Percentiles rank a stretch among this genome's conserved stretches.
phyloP scores from a whole-genome alignment of 2,329 filamentous ascomycete species.

The Alternaria sp. region DNA sequence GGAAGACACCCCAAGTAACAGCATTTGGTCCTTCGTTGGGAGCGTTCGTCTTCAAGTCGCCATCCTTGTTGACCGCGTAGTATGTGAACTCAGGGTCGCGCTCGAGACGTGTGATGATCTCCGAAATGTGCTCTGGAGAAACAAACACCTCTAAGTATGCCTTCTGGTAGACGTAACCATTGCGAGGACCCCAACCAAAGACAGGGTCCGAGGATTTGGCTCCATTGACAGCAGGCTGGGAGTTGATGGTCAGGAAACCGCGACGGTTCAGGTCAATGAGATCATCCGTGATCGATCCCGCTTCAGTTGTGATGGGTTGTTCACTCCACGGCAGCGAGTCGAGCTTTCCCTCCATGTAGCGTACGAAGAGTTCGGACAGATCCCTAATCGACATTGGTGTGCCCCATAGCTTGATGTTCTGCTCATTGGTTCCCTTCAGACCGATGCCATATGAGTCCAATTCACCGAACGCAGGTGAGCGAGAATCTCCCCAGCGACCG shows the following conservation, averaged over 20 bases:
- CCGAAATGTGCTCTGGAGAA: slow-evolving; percentile 76
- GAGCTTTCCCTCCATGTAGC: slow-evolving; percentile 81
- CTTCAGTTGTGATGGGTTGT: slow-evolving; percentile 80
- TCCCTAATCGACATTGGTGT: slow-evolving; percentile 80
- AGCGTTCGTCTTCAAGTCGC: slow-evolving; percentile 83
- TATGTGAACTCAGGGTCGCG: slow-evolving; percentile 84
- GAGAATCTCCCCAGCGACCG: slow-evolving; percentile 96
- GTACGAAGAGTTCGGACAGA: slow-evolving; percentile 81
- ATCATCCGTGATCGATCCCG: slow-evolving; percentile 75
- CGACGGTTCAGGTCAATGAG: slow-evolving; percentile 83
- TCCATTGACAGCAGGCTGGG: slow-evolving; percentile 91
- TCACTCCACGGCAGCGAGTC: slow-evolving; percentile 94
- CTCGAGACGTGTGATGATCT: slow-evolving; percentile 79
- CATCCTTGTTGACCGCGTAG: slow-evolving; percentile 87
- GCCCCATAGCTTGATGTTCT: slow-evolving; percentile 95
- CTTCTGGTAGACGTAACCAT: slow-evolving; percentile 98
- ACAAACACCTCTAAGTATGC: slow-evolving; percentile 93
- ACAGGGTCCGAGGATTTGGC: slow-evolving; percentile 85
- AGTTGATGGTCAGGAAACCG: slow-evolving; percentile 94
- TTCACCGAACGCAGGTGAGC: slow-evolving; percentile 95
- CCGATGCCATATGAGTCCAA: slow-evolving; percentile 94
- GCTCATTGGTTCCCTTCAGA: slow-evolving; percentile 91
- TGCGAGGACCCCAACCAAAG: slow-evolving; percentile 92
- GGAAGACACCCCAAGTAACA: slow-evolving; percentile 99
- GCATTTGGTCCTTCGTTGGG: slow-evolving; percentile 89